Evolutionary conservation across 768 basidiomycete genomes (phyloP), one percentile per base, ranked within the genome.

Genomic region (Floccularia luteovirens): DNA sequence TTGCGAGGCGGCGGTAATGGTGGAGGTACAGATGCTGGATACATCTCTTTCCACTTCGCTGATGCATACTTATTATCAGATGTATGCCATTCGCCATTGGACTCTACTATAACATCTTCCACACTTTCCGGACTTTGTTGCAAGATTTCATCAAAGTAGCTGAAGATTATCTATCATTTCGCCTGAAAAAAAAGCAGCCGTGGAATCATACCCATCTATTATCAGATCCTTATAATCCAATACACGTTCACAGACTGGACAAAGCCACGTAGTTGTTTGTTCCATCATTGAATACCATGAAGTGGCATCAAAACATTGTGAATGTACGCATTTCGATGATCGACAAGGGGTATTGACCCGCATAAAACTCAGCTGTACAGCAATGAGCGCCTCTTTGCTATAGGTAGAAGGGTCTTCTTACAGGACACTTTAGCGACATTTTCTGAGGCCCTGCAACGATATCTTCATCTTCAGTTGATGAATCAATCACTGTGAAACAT

Each of bases 201-300:
- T n/a, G 20, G 20, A n/a, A 21, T 8, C 76, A 31, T 59, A 91
- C 93, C 91, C 93, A 55, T 99, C 96, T 43, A 94, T 72, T 25
- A 96, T 82, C 24, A 99, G 64, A 44, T 97, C 90, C 24, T 84
- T 83, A 14, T 77, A 64, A 47, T 82, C 77, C 39, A 99, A 59
- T 33, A 71, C 64, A 53, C 77, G 81, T 57, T 90, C 89, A 61
- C 96, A 98, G 31, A 91, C 84, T 20, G 96, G 94, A 60, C 96
- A 98, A 33, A 84, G 60, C 85, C 89, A 99, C 22, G 91, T 92
- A 2, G 94, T 96, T 6, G 92, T 97, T 62, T 90, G 83, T 53
- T 94, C 89, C 79, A 96, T 98, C 57, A 94, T 79, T 3, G 83
- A 82, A 53, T 85, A 90, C 92, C 92, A 99, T 28, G 87, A 90